Evolutionary conservation across 106 monocot species (phyloP).

Genomic region (Chionographis japonica): DNA sequence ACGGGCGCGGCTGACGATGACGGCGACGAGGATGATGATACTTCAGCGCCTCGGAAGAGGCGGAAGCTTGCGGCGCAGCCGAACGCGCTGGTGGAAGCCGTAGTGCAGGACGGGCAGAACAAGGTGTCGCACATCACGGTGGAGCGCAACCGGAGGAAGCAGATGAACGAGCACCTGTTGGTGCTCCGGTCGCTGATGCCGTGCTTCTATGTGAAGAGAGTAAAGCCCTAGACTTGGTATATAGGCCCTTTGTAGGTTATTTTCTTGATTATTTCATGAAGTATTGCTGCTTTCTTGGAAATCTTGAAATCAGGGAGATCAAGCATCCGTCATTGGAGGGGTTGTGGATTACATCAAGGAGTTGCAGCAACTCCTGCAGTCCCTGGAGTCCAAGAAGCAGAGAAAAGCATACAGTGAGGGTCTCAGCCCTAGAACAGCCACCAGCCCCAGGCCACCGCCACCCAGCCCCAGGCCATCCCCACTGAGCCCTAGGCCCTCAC

Average conservation of each 20-base stretch:
- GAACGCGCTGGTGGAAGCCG: not conserved
- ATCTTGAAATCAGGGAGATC: conserved; percentile 52
- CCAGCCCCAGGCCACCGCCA: conserved; percentile 31
- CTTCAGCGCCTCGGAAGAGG: conserved; percentile 33
- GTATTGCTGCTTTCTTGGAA: no score
- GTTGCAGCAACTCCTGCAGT: conserved; percentile 68
- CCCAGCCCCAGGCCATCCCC: conserved; percentile 25
- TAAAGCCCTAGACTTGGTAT: conserved; percentile 10
- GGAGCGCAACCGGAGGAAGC: conserved; percentile 88
- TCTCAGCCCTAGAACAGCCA: conserved; percentile 59
- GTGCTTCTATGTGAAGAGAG: conserved; percentile 89
- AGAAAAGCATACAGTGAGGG: conserved; percentile 75
- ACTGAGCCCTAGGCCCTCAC: conserved; percentile 32
- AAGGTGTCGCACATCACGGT: conserved; percentile 81
- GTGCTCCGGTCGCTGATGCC: conserved; percentile 70
- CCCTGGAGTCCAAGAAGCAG: conserved; percentile 78
- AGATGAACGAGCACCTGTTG: conserved; percentile 81
- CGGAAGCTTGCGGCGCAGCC: conserved; percentile 9
- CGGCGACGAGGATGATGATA: conserved; percentile 18
- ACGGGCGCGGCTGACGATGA: not conserved
- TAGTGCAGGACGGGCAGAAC: conserved; percentile 18
- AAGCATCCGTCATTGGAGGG: conserved; percentile 90
- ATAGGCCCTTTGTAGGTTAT: no score
- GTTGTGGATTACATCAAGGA: conserved; percentile 93
- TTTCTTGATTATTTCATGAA: not conserved